phyloP scores from a whole-genome alignment of 1,139 yeast species.

The Hanseniaspora uvarum region DNA sequence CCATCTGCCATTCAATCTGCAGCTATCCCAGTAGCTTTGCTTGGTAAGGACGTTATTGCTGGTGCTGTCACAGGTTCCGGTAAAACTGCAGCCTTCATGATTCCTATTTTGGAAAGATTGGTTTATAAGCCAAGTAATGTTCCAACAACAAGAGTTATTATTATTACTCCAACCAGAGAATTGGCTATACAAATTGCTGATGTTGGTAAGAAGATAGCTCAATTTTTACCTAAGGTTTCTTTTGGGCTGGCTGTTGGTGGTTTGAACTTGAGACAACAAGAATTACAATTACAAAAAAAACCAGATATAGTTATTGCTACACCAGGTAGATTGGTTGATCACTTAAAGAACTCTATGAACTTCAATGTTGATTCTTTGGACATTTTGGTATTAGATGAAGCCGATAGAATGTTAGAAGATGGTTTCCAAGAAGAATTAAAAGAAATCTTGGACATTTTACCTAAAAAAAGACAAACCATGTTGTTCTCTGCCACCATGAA shows the following conservation, averaged over 20 bases:
- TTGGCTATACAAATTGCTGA: slow-evolving; percentile 91
- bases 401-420: slow-evolving; percentile 98
- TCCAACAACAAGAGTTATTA: slow-evolving; percentile 80
- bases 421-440: slow-evolving; percentile 93
- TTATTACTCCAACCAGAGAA: slow-evolving; percentile 93
- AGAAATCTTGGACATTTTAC: slow-evolving; percentile 77
- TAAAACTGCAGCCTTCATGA: slow-evolving; percentile 95
- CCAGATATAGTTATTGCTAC: slow-evolving; percentile 97
- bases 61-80: slow-evolving; percentile 99
- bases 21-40: slow-evolving; percentile 80
- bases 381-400: slow-evolving; percentile 89
- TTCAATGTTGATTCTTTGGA: slow-evolving; percentile 86
- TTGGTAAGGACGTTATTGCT: slow-evolving; percentile 95
- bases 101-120: slow-evolving; percentile 87
- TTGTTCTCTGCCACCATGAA: slow-evolving; percentile 97
- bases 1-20: slow-evolving; percentile 95
- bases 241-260: slow-evolving; percentile 98
- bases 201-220: slow-evolving; percentile 78
- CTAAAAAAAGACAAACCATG: slow-evolving; percentile 84
- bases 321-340: slow-evolving; percentile 94
- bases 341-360: slow-evolving; percentile 86
- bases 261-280: slow-evolving; percentile 85
- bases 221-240: slow-evolving; percentile 60
- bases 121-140: slow-evolving; percentile 76
- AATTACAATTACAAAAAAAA: slow-evolving; percentile 77